phyloP scores from a whole-genome alignment of 345 rosid genomes.

The Gossypium turneri region DNA sequence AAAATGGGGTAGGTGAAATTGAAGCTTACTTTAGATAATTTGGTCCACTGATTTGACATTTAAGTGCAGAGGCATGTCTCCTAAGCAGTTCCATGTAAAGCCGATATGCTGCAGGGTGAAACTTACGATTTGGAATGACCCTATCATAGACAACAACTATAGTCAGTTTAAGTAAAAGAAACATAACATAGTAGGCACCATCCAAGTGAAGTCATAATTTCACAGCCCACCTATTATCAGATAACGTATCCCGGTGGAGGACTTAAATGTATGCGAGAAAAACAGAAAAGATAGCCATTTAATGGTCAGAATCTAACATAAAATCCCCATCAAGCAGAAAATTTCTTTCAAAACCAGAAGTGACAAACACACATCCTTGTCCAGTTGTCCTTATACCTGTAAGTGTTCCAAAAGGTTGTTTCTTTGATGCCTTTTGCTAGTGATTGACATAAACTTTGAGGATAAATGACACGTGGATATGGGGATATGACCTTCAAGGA shows the following conservation, averaged over 20 bases:
- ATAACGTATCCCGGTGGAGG: neutral
- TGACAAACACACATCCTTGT: too few relatives aligned
- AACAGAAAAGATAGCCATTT: neutral
- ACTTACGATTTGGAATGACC: slow-evolving; percentile 67
- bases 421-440: too few relatives aligned
- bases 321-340: neutral
- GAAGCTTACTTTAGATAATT: slow-evolving; percentile 47
- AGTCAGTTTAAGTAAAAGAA: neutral
- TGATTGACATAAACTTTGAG: too few relatives aligned
- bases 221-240: neutral
- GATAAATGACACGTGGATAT: too few relatives aligned
- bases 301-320: neutral
- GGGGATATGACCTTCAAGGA: too few relatives aligned
- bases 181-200: neutral
- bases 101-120: slow-evolving; percentile 75
- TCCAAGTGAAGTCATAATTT: neutral
- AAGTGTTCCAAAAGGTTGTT: too few relatives aligned
- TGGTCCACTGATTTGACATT: slow-evolving; percentile 41
- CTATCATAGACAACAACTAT: slow-evolving; percentile 30
- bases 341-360: neutral
- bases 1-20: neutral
- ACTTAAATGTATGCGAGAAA: neutral
- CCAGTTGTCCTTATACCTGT: too few relatives aligned
- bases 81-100: slow-evolving; percentile 79
- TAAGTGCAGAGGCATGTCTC: slow-evolving; percentile 68